Percentiles rank a stretch among this genome's conserved stretches.
phyloP scores from a whole-genome alignment of 2,329 filamentous ascomycete genomes.

The Alternaria sp. region DNA sequence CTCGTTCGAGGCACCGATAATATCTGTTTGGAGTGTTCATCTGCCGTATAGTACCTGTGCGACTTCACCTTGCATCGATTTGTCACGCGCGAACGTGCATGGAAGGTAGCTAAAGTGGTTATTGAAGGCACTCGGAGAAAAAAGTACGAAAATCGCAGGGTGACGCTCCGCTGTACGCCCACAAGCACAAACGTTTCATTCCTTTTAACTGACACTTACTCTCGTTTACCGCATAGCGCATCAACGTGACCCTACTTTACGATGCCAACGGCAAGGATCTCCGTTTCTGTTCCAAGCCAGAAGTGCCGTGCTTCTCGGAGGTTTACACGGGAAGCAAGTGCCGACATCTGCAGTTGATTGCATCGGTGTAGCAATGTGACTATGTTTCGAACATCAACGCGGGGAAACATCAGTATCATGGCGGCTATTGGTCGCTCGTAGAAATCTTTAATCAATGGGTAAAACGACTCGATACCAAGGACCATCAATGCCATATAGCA shows the following conservation, averaged over 20 bases:
- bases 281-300: background rate
- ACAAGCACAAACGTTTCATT: background rate
- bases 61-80: slow-evolving; percentile 2
- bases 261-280: background rate
- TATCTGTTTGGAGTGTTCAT: background rate
- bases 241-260: background rate
- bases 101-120: background rate
- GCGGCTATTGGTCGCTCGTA: slow-evolving; percentile 12
- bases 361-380: background rate
- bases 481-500: slow-evolving; percentile 9
- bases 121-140: background rate
- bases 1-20: background rate
- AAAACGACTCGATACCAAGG: slow-evolving; percentile 14
- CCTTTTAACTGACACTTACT: background rate
- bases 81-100: background rate
- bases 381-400: slow-evolving; percentile 1
- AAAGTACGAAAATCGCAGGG: background rate
- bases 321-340: slow-evolving; percentile 14
- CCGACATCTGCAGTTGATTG: slow-evolving; percentile 16
- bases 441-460: slow-evolving; percentile 19
- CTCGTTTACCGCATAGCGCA: background rate
- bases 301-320: slow-evolving; percentile 14
- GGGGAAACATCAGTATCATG: background rate
- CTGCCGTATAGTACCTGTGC: slow-evolving; percentile 13
- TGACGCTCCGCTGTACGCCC: background rate